phyloP scores from a whole-genome alignment of 176 grass and related monocot species.

The Oropetium thomaeum region DNA sequence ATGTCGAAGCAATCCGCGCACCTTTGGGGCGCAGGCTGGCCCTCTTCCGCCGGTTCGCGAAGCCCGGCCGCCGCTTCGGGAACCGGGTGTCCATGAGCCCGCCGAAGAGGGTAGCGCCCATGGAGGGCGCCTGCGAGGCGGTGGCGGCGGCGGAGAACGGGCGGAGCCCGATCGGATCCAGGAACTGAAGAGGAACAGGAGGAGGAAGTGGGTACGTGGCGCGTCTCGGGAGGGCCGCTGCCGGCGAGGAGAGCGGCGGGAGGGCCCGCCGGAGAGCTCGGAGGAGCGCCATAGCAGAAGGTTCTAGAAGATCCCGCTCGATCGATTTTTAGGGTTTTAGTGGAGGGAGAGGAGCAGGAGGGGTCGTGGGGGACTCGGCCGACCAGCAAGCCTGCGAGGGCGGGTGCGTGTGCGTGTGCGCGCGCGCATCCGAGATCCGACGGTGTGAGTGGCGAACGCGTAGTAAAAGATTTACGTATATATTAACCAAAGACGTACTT shows the following conservation, averaged over 20 bases:
- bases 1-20: background rate
- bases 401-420: no score
- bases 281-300: conserved; percentile 53
- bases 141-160: conserved; percentile 40
- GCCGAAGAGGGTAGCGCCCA: conserved; percentile 36
- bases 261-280: conserved; percentile 51
- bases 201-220: background rate
- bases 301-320: conserved; percentile 31
- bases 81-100: conserved; percentile 63
- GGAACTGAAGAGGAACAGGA: background rate
- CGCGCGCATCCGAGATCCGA: no score
- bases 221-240: background rate
- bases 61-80: conserved; percentile 67
- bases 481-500: no score
- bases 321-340: conserved; percentile 36
- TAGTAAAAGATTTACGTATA: no score
- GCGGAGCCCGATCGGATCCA: conserved; percentile 40
- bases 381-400: no score
- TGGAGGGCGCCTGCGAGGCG: conserved; percentile 36
- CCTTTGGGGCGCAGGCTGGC: conserved; percentile 74
- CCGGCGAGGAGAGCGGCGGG: conserved; percentile 15
- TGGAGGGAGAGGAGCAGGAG: no score
- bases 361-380: no score
- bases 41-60: conserved; percentile 69
- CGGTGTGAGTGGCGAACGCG: no score